A percentile compares a stretch with the other conserved stretches of the same genome.
These are phyloP conservation scores for Suillus sp. DNA, from an alignment of 768 basidiomycete genomes.

Conservation along the genomic window DNA sequence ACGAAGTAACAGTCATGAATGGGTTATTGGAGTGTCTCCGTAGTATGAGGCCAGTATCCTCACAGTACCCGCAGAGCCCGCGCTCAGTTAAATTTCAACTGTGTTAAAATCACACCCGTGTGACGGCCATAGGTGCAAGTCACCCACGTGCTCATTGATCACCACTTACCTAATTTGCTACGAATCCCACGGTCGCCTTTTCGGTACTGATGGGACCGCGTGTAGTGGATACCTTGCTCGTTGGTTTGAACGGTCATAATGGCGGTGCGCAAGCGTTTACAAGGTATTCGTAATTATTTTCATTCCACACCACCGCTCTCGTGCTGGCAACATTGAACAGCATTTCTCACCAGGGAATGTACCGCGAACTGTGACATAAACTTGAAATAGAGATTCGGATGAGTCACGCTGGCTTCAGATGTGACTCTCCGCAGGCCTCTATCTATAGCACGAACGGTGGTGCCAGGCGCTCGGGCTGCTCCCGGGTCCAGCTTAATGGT, in stretches of 20 bases:
- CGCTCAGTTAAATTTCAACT: neutral
- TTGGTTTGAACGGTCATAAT: neutral
- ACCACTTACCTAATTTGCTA: neutral
- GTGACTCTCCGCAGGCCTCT: neutral
- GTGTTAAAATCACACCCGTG: slow-evolving; percentile 7
- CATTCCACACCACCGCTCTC: neutral
- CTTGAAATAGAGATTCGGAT: neutral
- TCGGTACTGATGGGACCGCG: too few species aligned
- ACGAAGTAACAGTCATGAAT: slow-evolving; percentile 15
- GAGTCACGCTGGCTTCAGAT: neutral
- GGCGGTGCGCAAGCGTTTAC: neutral
- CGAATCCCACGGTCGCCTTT: neutral
- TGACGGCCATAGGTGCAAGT: neutral
- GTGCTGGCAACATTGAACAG: neutral
- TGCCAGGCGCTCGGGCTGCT: neutral
- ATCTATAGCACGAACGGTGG: neutral
- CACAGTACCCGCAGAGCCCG: slow-evolving; percentile 23
- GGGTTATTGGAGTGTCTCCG: slow-evolving; percentile 7
- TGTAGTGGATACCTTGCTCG: too few species aligned
- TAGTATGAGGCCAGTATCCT: slow-evolving; percentile 12
- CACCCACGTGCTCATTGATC: neutral
- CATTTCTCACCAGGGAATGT: neutral
- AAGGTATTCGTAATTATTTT: neutral
- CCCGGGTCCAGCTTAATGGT: neutral
- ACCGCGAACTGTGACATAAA: neutral